phyloP scores from a whole-genome alignment of 345 rosid genomes.

The Rhodamnia argentea region DNA sequence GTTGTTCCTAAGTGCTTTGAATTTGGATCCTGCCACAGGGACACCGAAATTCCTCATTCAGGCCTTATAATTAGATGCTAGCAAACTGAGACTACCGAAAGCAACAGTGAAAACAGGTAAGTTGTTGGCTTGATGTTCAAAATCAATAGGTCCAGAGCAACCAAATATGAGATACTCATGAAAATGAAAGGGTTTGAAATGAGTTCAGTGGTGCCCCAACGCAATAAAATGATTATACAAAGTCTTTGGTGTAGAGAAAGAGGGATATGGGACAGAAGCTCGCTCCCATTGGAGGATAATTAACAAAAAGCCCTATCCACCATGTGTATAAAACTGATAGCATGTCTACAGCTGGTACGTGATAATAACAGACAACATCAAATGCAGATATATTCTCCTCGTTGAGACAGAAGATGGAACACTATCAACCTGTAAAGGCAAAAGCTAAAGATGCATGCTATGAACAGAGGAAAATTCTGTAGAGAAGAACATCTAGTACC shows the following conservation, averaged over 20 bases:
- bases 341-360: neutral
- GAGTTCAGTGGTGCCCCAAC: neutral
- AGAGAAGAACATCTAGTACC: conserved; percentile 16
- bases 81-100: neutral
- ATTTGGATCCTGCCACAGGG: conserved; percentile 66
- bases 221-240: neutral
- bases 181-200: neutral
- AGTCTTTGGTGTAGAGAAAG: neutral
- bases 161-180: neutral
- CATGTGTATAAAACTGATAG: neutral
- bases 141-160: neutral
- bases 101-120: neutral
- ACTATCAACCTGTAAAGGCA: neutral
- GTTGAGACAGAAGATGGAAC: neutral
- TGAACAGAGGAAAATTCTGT: neutral
- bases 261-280: neutral
- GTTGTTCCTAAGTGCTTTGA: conserved; percentile 94
- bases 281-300: neutral
- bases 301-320: neutral
- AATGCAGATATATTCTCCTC: neutral
- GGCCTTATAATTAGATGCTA: neutral
- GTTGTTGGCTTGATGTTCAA: neutral
- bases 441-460: neutral
- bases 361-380: neutral
- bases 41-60: neutral